These are phyloP conservation scores for Kondoa malvinella DNA, from an alignment of 768 basidiomycete genomes.

Conservation along the genomic window DNA sequence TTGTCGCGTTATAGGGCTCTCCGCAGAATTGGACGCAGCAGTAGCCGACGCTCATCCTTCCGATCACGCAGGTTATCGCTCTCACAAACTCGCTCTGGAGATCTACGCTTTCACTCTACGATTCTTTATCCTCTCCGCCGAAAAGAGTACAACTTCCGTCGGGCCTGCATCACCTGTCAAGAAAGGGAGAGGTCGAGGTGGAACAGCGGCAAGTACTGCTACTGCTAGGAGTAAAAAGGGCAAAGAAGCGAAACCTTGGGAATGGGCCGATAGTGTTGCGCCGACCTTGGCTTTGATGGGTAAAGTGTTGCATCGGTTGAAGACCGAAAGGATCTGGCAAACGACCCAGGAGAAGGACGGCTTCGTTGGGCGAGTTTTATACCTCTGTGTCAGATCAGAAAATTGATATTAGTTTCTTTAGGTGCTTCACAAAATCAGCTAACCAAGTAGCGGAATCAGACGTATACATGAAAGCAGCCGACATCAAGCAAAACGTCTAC, in stretches of 20 bases:
- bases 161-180: background rate
- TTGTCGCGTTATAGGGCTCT: slow-evolving; percentile 37
- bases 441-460: slow-evolving; percentile 76
- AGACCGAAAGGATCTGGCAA: slow-evolving; percentile 71
- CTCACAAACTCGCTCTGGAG: slow-evolving; percentile 62
- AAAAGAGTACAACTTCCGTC: slow-evolving; percentile 45
- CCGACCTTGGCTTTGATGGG: slow-evolving; percentile 50
- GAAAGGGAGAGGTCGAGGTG: slow-evolving; percentile 31
- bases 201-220: slow-evolving; percentile 27
- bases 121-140: slow-evolving; percentile 71
- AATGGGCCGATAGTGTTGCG: slow-evolving; percentile 64
- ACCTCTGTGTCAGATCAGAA: background rate
- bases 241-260: slow-evolving; percentile 38
- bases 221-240: background rate
- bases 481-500: slow-evolving; percentile 58
- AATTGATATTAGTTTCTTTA: slow-evolving; percentile 28
- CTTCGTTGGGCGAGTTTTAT: slow-evolving; percentile 53
- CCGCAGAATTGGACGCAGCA: slow-evolving; percentile 54
- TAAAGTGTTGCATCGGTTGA: slow-evolving; percentile 46
- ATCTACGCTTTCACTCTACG: slow-evolving; percentile 80
- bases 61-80: slow-evolving; percentile 47
- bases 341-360: slow-evolving; percentile 69
- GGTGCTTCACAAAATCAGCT: slow-evolving; percentile 72
- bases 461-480: slow-evolving; percentile 61
- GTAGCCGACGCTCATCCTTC: slow-evolving; percentile 47